phyloP scores from a whole-genome alignment of 139 green algal species.

The Volvox reticuliferus region DNA sequence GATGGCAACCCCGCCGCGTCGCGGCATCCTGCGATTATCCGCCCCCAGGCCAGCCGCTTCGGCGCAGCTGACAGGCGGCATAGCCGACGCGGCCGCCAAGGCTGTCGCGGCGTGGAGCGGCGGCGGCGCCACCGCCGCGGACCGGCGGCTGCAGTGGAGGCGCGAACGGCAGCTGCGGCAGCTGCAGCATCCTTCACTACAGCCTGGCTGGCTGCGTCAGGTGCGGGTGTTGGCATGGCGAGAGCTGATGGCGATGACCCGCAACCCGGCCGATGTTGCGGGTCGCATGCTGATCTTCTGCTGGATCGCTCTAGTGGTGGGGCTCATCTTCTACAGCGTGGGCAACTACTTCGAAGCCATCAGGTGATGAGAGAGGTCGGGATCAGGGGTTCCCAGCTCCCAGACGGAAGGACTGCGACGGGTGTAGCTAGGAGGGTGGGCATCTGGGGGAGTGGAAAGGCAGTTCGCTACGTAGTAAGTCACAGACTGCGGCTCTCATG shows the following conservation, averaged over 20 bases:
- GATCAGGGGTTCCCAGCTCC: background rate
- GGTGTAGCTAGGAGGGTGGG: too few species aligned
- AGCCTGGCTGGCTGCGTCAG: conserved; percentile 16
- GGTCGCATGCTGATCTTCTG: conserved; percentile 75
- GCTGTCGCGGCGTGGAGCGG: background rate
- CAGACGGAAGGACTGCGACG: too few species aligned
- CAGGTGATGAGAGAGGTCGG: background rate
- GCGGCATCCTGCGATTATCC: conserved; percentile 1
- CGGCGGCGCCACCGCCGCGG: too few species aligned
- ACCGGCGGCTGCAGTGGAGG: too few species aligned
- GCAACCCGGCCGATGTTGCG: conserved; percentile 80
- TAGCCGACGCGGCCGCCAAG: background rate
- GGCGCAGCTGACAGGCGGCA: background rate
- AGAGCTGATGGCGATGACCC: conserved; percentile 62
- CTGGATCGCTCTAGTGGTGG: conserved; percentile 75
- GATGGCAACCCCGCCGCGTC: background rate
- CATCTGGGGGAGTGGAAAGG: background rate
- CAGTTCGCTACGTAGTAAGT: background rate
- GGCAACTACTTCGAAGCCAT: conserved; percentile 36
- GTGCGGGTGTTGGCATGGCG: conserved; percentile 61
- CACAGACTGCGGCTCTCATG: background rate
- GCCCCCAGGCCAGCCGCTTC: background rate
- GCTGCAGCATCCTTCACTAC: background rate
- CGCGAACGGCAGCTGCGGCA: background rate
- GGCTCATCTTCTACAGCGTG: conserved; percentile 76